Evolutionary conservation across 495 filamentous ascomycete species (phyloP).

Genomic region (Cercophora samala): DNA sequence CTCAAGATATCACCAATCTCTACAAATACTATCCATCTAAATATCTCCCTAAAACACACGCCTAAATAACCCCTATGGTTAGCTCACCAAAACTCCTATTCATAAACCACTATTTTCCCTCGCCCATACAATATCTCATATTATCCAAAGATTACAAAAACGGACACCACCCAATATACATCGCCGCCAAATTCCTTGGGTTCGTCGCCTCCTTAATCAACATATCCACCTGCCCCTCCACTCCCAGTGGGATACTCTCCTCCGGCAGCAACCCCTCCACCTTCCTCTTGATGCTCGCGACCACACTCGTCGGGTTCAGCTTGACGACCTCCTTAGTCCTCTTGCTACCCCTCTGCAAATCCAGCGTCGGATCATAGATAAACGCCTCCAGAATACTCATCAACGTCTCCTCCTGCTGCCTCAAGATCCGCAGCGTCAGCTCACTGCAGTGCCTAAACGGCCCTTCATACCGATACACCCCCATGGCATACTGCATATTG

Average conservation of each 20-base stretch:
- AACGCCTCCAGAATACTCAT: slow-evolving; percentile 98
- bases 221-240: slow-evolving; percentile 94
- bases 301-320: slow-evolving; percentile 81
- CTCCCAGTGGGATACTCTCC: slow-evolving; percentile 85
- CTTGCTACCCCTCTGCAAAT: slow-evolving; percentile 59
- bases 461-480: slow-evolving; percentile 86
- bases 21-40: background rate
- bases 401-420: slow-evolving; percentile 89
- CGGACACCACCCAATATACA: slow-evolving; percentile 99
- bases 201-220: slow-evolving; percentile 80
- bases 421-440: slow-evolving; percentile 74
- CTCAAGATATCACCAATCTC: background rate
- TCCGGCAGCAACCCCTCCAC: slow-evolving; percentile 76
- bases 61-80: background rate
- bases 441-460: slow-evolving; percentile 90
- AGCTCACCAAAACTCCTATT: background rate
- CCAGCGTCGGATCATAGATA: slow-evolving; percentile 90
- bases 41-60: background rate
- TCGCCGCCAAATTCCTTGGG: slow-evolving; percentile 69
- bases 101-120: background rate
- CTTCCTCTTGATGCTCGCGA: slow-evolving; percentile 85
- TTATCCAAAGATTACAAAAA: slow-evolving; percentile 64
- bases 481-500: slow-evolving; percentile 97
- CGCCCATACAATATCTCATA: slow-evolving; percentile 1
- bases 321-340: slow-evolving; percentile 60